Base-by-base conservation (phyloP, 768 basidiomycete species). In the Zangia roseola region DNA sequence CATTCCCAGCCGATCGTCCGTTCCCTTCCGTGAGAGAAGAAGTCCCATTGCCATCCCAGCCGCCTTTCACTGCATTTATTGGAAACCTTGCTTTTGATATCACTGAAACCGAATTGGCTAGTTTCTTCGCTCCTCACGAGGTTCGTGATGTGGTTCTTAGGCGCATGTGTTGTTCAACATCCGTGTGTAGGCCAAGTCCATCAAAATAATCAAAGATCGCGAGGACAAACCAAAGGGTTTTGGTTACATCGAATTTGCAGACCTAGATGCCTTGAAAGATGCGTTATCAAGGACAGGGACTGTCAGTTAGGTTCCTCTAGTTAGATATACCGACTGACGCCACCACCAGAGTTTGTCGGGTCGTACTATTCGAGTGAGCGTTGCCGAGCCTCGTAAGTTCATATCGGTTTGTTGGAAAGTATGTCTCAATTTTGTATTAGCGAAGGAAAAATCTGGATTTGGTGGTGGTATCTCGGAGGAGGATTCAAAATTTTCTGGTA, bases 171-270 rank as follows among this genome's bases (percentile, higher is more conserved):
- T 43, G 20, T 35, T 28, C 36, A 54, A 52, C 24, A 30, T 25
- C 25, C 36, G 39, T 8, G 39, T 8, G 14, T 47, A 91, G 88
- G 78, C 84, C 53, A 88, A 88, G 65, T 84, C 85, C 17, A 80
- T 92, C 55, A 94, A 97, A 74, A 89, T 98, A 52, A 95, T 98
- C 69, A 86, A 80, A 64, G 94, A 94, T 59, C 79, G 83, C 50
- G 94, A 94, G 45, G 94, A 94, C 41, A 93, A 92, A 65, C 91
- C 94, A 17, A 97, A 97, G 69, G 97, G 97, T 1, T 98, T 97
- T 71, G 97, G 95, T 28, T 98, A 99, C 67, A 83, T 97, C 50
- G 97, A 99, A 65, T 98, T 98, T 62, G 79, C 77, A n/a, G 87
- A 86, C 44, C 62, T 93, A 49, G 91, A 94, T 17, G 86, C 82